A percentile compares a stretch with the other conserved stretches of the same genome.
Conservation (phyloP, 2,329 filamentous ascomycete species). For the Didymella pomorum region DNA sequence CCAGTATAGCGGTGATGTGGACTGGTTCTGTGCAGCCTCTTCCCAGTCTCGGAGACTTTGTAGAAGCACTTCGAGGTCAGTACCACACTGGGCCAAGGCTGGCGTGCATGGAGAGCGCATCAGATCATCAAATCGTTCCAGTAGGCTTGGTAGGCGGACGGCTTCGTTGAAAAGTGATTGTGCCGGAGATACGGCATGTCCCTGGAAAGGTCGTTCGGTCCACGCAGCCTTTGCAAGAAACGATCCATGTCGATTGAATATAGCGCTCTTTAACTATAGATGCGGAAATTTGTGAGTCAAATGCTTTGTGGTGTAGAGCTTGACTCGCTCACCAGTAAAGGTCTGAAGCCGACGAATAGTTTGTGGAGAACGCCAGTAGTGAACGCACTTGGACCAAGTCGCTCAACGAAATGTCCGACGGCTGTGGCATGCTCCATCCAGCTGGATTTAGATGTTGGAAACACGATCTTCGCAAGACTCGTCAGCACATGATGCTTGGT, state of each 20-base stretch:
- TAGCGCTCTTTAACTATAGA: neutral
- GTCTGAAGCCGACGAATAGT: constrained; percentile 3
- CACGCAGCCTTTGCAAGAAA: neutral
- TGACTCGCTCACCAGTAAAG: neutral
- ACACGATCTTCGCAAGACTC: neutral
- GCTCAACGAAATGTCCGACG: neutral
- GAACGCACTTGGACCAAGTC: neutral
- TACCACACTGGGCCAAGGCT: too few relatives aligned
- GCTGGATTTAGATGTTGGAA: neutral
- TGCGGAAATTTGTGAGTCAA: neutral
- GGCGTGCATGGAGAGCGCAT: neutral
- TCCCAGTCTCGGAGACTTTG: neutral
- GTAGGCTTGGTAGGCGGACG: neutral
- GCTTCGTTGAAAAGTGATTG: neutral
- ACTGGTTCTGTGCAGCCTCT: neutral
- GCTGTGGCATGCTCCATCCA: neutral
- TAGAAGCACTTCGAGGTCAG: neutral
- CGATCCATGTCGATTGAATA: neutral
- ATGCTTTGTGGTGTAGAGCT: neutral
- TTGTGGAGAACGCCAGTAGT: neutral
- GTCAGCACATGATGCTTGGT: neutral
- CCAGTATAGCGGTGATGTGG: neutral
- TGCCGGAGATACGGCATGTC: neutral
- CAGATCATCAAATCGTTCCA: neutral
- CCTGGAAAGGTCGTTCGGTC: neutral